These are phyloP conservation scores for Tetracentron sinense DNA, from an alignment of 164 flowering plant species.

Conservation along the genomic window DNA sequence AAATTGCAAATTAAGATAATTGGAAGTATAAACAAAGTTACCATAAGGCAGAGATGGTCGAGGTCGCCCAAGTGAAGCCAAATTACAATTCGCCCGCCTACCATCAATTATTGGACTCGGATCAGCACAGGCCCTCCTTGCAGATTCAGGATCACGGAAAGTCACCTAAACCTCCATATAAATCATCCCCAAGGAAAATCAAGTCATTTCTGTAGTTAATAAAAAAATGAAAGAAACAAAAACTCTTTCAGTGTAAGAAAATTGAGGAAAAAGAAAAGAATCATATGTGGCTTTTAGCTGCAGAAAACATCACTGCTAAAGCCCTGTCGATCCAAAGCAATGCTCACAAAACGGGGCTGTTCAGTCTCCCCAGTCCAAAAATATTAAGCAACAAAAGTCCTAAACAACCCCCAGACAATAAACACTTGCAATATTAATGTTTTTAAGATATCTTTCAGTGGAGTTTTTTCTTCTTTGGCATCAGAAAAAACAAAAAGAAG, in stretches of 20 bases:
- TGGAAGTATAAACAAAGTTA: conserved; percentile 4
- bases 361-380: background rate
- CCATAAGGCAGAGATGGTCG: conserved; percentile 59
- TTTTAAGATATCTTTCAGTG: no score
- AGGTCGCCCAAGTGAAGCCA: conserved; percentile 93
- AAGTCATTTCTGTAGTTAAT: conserved; percentile 29
- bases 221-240: background rate
- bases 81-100: conserved; percentile 84
- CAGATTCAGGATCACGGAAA: conserved; percentile 84
- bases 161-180: conserved; percentile 88
- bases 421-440: no score
- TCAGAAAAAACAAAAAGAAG: background rate
- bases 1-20: background rate
- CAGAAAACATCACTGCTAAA: background rate
- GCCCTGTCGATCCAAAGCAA: background rate
- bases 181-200: conserved; percentile 28
- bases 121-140: conserved; percentile 87
- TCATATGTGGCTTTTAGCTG: background rate
- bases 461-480: background rate
- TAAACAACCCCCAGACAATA: no score
- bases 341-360: no score
- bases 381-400: no score
- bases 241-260: background rate
- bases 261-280: background rate
- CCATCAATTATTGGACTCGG: conserved; percentile 89